Evolutionary conservation across 345 rosid genomes (phyloP).

Genomic region (Isatis tinctoria): DNA sequence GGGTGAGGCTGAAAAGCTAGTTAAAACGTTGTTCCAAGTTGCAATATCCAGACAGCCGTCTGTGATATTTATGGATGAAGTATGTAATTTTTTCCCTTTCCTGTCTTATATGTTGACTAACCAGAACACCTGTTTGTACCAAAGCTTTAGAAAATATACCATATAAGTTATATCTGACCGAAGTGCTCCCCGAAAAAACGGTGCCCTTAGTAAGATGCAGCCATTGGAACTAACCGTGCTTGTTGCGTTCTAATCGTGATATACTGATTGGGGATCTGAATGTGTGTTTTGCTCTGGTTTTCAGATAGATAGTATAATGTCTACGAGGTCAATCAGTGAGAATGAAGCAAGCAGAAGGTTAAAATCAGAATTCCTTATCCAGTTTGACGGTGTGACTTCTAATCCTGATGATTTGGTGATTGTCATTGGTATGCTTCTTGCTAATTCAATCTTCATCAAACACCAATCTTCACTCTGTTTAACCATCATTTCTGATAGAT

Average conservation of each 20-base stretch:
- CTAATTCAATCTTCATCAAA: background rate
- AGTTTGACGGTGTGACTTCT: conserved; percentile 92
- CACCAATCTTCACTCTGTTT: background rate
- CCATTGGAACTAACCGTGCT: background rate
- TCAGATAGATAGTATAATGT: conserved; percentile 95
- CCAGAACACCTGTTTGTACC: background rate
- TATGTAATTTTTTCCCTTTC: conserved; percentile 33
- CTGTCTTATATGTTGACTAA: conserved; percentile 1
- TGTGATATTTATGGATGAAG: conserved; percentile 94
- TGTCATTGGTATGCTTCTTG: conserved; percentile 64
- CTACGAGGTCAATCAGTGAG: conserved; percentile 77
- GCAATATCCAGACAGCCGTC: conserved; percentile 94
- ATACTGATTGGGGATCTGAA: too few species aligned
- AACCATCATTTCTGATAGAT: background rate
- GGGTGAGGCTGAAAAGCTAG: conserved; percentile 97
- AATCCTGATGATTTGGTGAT: conserved; percentile 79
- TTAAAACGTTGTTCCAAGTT: conserved; percentile 83
- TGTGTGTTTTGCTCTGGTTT: conserved; percentile 14
- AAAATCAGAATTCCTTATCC: conserved; percentile 93
- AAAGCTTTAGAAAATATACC: background rate
- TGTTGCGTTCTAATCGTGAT: too few species aligned
- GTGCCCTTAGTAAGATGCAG: background rate
- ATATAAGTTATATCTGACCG: background rate
- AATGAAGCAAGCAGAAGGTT: conserved; percentile 92
- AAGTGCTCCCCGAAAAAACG: background rate